A percentile compares a stretch with the other conserved stretches of the same genome.
phyloP scores from a whole-genome alignment of 148 eudicot genomes.

The Fagopyrum esculentum region DNA sequence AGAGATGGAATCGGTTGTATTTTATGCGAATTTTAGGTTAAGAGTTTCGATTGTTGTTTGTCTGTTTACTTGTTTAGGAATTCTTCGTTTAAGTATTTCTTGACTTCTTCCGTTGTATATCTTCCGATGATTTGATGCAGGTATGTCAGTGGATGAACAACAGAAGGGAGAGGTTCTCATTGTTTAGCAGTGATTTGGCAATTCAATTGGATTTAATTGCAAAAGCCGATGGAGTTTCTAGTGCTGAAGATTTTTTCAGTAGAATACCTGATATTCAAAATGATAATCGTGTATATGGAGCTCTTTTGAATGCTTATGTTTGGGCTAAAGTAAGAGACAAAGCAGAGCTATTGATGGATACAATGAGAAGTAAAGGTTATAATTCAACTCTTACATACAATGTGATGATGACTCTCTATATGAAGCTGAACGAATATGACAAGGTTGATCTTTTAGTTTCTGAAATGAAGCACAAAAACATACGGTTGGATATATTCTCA shows the following conservation, averaged over 20 bases:
- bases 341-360: conserved; percentile 58
- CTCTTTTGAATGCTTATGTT: conserved; percentile 82
- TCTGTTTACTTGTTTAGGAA: background rate
- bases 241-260: conserved; percentile 71
- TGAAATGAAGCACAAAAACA: conserved; percentile 60
- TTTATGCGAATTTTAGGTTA: background rate
- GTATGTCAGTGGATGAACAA: conserved; percentile 85
- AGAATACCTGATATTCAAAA: conserved; percentile 45
- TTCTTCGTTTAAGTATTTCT: background rate
- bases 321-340: conserved; percentile 46
- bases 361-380: conserved; percentile 53
- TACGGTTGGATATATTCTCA: conserved; percentile 51
- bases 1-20: background rate
- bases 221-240: conserved; percentile 63
- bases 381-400: conserved; percentile 57
- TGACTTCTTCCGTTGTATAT: background rate
- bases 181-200: conserved; percentile 65
- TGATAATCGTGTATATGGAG: conserved; percentile 65
- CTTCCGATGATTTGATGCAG: conserved; percentile 26
- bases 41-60: background rate
- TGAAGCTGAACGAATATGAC: conserved; percentile 56
- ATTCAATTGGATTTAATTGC: conserved; percentile 79
- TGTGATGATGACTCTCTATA: conserved; percentile 89
- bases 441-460: conserved; percentile 48
- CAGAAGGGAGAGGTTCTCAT: conserved; percentile 48